Evolutionary conservation across 1,284 basidiomycete species (phyloP), one percentile per base, ranked within the genome.

Genomic region (Ustilago hordei): DNA sequence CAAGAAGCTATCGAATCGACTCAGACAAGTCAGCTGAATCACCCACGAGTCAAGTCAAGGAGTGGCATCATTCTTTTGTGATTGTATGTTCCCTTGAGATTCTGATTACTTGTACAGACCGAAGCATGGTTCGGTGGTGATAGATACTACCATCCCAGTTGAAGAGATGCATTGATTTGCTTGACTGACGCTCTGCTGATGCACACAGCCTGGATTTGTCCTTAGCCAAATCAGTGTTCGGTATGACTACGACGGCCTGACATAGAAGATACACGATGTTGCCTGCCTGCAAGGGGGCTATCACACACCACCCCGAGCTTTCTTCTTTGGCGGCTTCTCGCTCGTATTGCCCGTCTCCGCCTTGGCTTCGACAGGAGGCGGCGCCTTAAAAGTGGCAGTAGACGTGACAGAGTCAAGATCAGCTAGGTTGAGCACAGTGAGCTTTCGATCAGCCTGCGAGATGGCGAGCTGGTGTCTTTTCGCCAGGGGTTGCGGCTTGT

Each of bases 361-460:
- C 57, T 69, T 69, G 47, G 57, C 60, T 15, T 64, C 67, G 23
- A 52, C 55, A 4, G 64, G 56, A 4, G 67, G 57, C 12, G 67
- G 67, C 15, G 64, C 58, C 17, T 69, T 64, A 53, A 75, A 75
- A 9, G n/a, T 43, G 32, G 43, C 54, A 7, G 68, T 68, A 15
- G 68, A 61, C 23, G 61, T 45, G 52, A 67, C 65, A 23, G 64
- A 45, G 23, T 74, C 79, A 50, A 76, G 56, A 52, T 78, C 61
- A 36, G 58, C 50, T 6, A 84, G 64, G 50, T 84, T 74, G 39
- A 85, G 76, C 12, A 85, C 78, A 17, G 68, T 76, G 12, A 85
- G 64, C 68, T 69, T 75, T 59, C 77, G 74, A 62, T 85, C 81
- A 4, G 80, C 79, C 63, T 83, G 83, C 17, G 81, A 78, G 17